Conservation (phyloP, 257 asterid species). For the Paulownia fortunei region DNA sequence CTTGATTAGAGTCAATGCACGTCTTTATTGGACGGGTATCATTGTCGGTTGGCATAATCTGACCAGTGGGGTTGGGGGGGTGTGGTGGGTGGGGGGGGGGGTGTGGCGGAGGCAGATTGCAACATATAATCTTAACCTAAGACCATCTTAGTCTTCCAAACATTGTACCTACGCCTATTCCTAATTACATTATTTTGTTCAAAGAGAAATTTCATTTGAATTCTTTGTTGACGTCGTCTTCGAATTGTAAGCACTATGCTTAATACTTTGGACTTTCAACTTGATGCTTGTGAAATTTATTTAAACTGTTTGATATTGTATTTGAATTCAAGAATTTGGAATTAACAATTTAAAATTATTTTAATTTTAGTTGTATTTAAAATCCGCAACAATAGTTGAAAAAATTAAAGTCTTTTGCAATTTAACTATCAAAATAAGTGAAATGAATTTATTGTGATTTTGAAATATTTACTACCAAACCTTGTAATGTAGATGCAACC, state of each 20-base stretch:
- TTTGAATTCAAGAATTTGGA: background rate
- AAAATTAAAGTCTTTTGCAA: too few relatives aligned
- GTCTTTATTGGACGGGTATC: conserved; percentile 23
- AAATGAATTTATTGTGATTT: too few relatives aligned
- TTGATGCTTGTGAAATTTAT: too few relatives aligned
- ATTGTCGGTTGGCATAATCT: background rate
- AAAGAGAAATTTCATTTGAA: background rate
- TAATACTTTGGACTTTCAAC: background rate
- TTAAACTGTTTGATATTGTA: too few relatives aligned
- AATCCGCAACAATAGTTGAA: too few relatives aligned
- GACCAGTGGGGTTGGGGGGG: conserved; percentile 6
- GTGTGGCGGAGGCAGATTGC: too few relatives aligned
- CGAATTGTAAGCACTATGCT: background rate
- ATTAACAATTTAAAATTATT: background rate
- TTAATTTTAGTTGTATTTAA: too few relatives aligned
- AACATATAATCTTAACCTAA: background rate
- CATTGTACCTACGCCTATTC: background rate
- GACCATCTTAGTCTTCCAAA: background rate
- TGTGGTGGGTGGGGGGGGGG: too few relatives aligned
- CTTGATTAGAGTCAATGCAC: conserved; percentile 25
- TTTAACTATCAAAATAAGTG: too few relatives aligned
- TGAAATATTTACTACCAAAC: too few relatives aligned
- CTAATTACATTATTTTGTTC: background rate
- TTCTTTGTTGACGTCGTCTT: background rate
- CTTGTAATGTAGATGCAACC: too few relatives aligned